A percentile compares a stretch with the other conserved stretches of the same genome.
These are phyloP conservation scores for Raffaelea arxii DNA, from an alignment of 2,329 filamentous ascomycete species.

Conservation along the genomic window DNA sequence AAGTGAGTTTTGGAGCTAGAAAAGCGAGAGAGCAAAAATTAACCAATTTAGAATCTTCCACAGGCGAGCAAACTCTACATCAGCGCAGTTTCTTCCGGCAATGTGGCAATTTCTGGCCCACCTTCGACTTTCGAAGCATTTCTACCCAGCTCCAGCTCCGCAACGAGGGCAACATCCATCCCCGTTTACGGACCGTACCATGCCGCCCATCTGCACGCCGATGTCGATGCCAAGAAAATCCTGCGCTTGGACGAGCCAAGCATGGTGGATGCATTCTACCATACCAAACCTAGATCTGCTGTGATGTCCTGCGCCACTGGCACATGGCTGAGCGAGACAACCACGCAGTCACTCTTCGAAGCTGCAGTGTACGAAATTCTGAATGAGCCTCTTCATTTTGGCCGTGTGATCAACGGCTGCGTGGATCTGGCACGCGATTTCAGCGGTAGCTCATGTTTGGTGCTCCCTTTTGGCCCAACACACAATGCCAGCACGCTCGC, in stretches of 20 bases:
- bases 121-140: slow-evolving; percentile 37
- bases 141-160: slow-evolving; percentile 26
- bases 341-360: slow-evolving; percentile 31
- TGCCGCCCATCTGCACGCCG: slow-evolving; percentile 40
- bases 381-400: slow-evolving; percentile 37
- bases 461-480: slow-evolving; percentile 41
- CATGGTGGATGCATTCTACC: slow-evolving; percentile 28
- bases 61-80: slow-evolving; percentile 40
- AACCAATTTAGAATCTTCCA: slow-evolving; percentile 13
- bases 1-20: slow-evolving; percentile 25
- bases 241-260: slow-evolving; percentile 31
- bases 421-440: slow-evolving; percentile 31
- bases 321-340: slow-evolving; percentile 27
- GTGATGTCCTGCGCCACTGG: slow-evolving; percentile 43
- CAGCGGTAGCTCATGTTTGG: slow-evolving; percentile 28
- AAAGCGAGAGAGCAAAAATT: neutral
- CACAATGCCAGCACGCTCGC: slow-evolving; percentile 37
- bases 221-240: slow-evolving; percentile 32
- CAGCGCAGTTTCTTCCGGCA: slow-evolving; percentile 39
- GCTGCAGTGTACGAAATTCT: slow-evolving; percentile 38
- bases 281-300: slow-evolving; percentile 33
- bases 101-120: slow-evolving; percentile 44
- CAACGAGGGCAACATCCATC: slow-evolving; percentile 34
- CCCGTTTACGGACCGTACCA: slow-evolving; percentile 50
- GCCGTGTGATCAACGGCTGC: slow-evolving; percentile 37